A percentile compares a stretch with the other conserved stretches of the same genome.
Conservation (phyloP, 1,284 basidiomycete genomes). For the Sutorius eximius region DNA sequence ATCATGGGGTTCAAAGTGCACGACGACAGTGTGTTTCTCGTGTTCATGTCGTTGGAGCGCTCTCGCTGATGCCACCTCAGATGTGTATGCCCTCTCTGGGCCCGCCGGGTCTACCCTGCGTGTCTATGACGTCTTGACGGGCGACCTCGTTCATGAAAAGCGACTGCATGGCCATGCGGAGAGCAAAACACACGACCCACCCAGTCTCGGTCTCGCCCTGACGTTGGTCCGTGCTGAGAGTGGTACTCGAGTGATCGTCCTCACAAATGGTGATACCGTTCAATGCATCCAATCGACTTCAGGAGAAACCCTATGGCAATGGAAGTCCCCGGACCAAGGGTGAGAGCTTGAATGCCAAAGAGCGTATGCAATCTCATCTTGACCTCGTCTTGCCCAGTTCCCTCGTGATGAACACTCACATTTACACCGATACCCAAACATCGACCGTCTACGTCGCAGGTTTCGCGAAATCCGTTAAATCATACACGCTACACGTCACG, state of each 20-base stretch:
- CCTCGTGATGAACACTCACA: conserved; percentile 60
- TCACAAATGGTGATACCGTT: conserved; percentile 61
- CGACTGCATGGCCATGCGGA: conserved; percentile 50
- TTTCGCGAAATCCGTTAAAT: conserved; percentile 59
- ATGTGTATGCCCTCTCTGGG: conserved; percentile 74
- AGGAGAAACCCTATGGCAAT: conserved; percentile 62
- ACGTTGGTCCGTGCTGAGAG: conserved; percentile 2
- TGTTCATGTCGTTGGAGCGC: neutral
- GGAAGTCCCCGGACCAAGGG: conserved; percentile 64
- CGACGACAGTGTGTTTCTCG: conserved; percentile 51
- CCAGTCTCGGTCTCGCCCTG: conserved; percentile 46
- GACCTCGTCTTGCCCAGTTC: conserved; percentile 44
- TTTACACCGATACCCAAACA: conserved; percentile 52
- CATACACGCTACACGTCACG: conserved; percentile 67
- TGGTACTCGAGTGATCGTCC: conserved; percentile 33
- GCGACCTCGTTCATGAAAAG: conserved; percentile 70
- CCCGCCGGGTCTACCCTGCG: conserved; percentile 71
- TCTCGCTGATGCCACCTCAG: conserved; percentile 39
- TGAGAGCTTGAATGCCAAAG: conserved; percentile 44
- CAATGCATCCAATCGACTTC: conserved; percentile 46
- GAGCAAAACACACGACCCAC: conserved; percentile 52
- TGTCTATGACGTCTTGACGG: conserved; percentile 64
- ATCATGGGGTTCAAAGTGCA: conserved; percentile 70
- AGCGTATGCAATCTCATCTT: neutral
- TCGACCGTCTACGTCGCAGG: conserved; percentile 64